A percentile compares a stretch with the other conserved stretches of the same genome.
Evolutionary conservation across 2,329 filamentous ascomycete species (phyloP).

Genomic region (Tolypocladium ophioglossoides): DNA sequence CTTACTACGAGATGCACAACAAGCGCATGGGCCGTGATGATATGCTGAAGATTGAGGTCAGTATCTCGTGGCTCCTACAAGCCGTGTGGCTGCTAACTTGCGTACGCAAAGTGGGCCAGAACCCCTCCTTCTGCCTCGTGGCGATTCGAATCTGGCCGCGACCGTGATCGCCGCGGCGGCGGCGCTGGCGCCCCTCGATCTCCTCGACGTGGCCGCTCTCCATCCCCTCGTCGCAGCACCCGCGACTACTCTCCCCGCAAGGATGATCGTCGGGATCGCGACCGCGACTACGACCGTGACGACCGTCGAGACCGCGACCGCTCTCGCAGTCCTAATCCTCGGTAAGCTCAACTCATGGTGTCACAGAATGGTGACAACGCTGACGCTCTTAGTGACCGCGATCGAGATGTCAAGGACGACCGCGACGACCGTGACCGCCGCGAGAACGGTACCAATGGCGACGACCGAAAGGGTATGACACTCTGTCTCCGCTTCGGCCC

Average conservation of each 20-base stretch:
- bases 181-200: constrained; percentile 34
- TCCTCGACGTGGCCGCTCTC: constrained; percentile 60
- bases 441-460: constrained; percentile 71
- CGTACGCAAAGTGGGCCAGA: constrained; percentile 75
- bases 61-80: constrained; percentile 11
- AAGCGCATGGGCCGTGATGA: constrained; percentile 96
- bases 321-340: constrained; percentile 58
- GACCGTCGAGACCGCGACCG: constrained; percentile 68
- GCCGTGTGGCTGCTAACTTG: constrained; percentile 1
- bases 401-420: constrained; percentile 51
- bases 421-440: constrained; percentile 64
- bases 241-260: constrained; percentile 81
- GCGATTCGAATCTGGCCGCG: constrained; percentile 90
- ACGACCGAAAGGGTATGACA: constrained; percentile 75
- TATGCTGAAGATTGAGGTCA: constrained; percentile 92
- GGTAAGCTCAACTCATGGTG: constrained; percentile 26
- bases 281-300: constrained; percentile 51
- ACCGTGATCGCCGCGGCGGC: constrained; percentile 52
- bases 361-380: constrained; percentile 9
- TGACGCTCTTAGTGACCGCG: constrained; percentile 34
- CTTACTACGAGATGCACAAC: constrained; percentile 99
- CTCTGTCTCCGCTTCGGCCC: background rate
- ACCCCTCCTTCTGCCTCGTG: constrained; percentile 96
- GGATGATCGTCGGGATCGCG: constrained; percentile 73
- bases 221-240: constrained; percentile 64